Evolutionary conservation across 202 grass and related monocot genomes (phyloP), one percentile per base, ranked within the genome.

Genomic region (Carex arenaria): DNA sequence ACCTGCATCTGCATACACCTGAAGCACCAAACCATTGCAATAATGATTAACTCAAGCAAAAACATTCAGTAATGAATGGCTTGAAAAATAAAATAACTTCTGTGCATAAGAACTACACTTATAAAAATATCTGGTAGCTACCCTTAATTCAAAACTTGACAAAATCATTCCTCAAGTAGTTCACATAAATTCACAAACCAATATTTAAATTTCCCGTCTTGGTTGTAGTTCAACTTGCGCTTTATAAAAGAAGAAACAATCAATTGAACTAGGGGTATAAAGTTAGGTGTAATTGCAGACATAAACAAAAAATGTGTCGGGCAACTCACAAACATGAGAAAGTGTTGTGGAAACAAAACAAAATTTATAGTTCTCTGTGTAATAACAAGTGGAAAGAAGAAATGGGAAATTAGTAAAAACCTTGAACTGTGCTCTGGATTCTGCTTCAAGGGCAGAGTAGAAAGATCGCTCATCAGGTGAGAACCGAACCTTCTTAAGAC

Each of bases 391-490:
- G 31, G 72, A 61, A 9, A 32, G 14, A 64, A 69, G 20, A 18
- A 23, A 75, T 31, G 10, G 38, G 67, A 36, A n/a, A 57, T 59
- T 31, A 75, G 56, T 72, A 83, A 86, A 69, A 64, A 99, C 96
- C 91, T 99, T 95, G 82, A 99, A 99, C 84, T 99, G 89, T 61
- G 91, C 96, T 78, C 96, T 85, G 51, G 96, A 99, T 86, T 95
- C 96, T 49, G 93, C 83, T 91, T 99, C 96, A 79, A 99, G 76
- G 20, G 19, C 80, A 60, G 91, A 89, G 86, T 99, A 99, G 87
- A 99, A 99, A 80, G 84, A 52, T 32, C 96, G 91, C 87, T 99
- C 96, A 28, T 99, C 88, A 38, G 36, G 30, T 4, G 90, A 92
- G 84, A 99, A 99, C 75, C 86, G 88, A 72, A 96, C 96, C 4